These are phyloP conservation scores for Penicillium argentinense DNA, from an alignment of 495 filamentous ascomycete genomes.

Conservation along the genomic window DNA sequence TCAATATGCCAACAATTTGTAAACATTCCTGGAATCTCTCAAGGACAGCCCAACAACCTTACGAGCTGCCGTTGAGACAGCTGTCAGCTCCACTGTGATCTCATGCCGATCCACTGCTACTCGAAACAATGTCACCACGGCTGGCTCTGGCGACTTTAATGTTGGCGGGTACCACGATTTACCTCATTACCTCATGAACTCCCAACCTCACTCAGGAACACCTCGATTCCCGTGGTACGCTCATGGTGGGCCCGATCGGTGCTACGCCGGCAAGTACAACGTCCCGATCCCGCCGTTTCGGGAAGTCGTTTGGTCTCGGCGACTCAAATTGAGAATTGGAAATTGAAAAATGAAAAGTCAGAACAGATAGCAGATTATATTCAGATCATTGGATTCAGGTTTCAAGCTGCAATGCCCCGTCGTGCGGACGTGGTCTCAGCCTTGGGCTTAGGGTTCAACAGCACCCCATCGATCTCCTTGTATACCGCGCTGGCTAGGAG, in stretches of 20 bases:
- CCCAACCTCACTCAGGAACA: no score
- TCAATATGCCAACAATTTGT: no score
- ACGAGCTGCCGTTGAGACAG: no score
- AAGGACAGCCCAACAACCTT: no score
- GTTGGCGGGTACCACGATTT: no score
- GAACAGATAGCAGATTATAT: neutral
- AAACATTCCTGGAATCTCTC: no score
- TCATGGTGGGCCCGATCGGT: neutral
- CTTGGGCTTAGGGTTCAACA: conserved; percentile 21
- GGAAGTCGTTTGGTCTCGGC: neutral
- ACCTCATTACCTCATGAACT: neutral
- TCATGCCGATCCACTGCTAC: conserved; percentile 2
- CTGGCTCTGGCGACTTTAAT: no score
- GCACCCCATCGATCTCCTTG: conserved; percentile 41
- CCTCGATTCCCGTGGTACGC: no score
- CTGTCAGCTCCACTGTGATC: neutral
- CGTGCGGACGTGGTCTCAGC: conserved; percentile 13
- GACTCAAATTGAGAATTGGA: neutral
- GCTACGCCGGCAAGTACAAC: neutral
- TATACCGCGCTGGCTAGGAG: conserved; percentile 49
- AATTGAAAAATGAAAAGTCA: neutral
- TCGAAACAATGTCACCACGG: conserved; percentile 1
- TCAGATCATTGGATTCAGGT: conserved; percentile 27
- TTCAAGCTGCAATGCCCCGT: conserved; percentile 28
- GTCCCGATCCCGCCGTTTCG: neutral